Base-by-base conservation (phyloP, 1,284 basidiomycete genomes). In the Omphalotus olearius region DNA sequence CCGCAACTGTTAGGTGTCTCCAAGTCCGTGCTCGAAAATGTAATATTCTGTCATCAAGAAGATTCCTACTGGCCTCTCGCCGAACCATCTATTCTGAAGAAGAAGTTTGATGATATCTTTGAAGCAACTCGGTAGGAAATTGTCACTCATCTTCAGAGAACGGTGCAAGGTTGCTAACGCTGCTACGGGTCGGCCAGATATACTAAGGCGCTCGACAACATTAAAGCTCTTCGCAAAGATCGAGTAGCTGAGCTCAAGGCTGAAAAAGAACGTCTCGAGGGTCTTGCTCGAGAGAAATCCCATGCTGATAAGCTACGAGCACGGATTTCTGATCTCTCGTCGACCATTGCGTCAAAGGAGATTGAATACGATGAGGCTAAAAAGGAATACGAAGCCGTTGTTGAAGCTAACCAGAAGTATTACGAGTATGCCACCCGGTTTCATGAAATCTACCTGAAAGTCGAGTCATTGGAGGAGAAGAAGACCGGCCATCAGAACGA, bases 21-120 rank as follows among this genome's bases (percentile, higher is more conserved):
- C 10, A 95, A 93, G 66, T 88, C 95, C 6, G 96, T 99, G 45
- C 82, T 99, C 17, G 96, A 99, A 64, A 98, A 98, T 64, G 96
- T 99, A 62, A 98, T 99, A 55, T 99, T 99, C 64, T 99, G 97
- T 69, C 97, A 99, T 68, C 97, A 99, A 71, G 97, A 99, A 64
- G 97, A 99, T 53, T 95, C 93, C 0, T 98, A 94, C 63, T 99
- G 97, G 97, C 97, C 97, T 0, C 76, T 99, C 11, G 80, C 94
- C 0, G 97, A 99, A 62, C 91, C 96, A 0, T 76, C 91, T 0
- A 80, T 84, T 1, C 71, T 99, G 38, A 99, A 99, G 77, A 98
- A 98, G 78, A 97, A 97, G 67, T 98, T 97, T 58, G 97, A 99
- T 62, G 97, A 99, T 63, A 99, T 99, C 58, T 99, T 99, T 60